Percentiles rank a stretch among this genome's conserved stretches.
Evolutionary conservation across 2,329 filamentous ascomycete species (phyloP).

Genomic region (Cercospora sp.): DNA sequence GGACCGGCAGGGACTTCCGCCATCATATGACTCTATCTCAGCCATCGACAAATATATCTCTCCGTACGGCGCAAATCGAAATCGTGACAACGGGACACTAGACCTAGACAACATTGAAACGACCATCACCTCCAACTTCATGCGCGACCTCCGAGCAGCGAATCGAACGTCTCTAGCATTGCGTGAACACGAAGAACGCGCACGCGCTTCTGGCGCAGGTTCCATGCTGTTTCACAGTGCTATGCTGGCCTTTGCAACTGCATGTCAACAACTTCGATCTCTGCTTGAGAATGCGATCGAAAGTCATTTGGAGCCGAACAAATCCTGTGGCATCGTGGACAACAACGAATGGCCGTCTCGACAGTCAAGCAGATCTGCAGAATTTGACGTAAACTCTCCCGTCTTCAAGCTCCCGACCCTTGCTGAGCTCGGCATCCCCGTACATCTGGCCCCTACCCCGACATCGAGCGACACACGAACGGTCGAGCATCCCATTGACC

Average conservation of each 20-base stretch:
- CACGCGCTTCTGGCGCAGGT: not conserved
- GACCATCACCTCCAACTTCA: conserved; percentile 3
- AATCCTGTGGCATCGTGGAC: not conserved
- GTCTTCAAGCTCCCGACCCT: not conserved
- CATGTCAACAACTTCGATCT: not conserved
- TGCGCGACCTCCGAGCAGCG: not conserved
- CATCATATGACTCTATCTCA: conserved; percentile 32
- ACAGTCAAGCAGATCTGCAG: not conserved
- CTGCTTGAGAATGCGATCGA: conserved; percentile 6
- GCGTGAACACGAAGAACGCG: conserved; percentile 4
- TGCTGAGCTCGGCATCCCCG: not conserved
- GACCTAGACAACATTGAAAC: not conserved
- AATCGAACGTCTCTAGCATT: conserved; percentile 9
- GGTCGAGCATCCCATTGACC: not conserved
- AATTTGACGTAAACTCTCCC: not conserved
- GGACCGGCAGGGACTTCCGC: conserved; percentile 25
- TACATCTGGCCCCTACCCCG: not conserved
- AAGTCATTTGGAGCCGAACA: not conserved
- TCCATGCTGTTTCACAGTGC: conserved; percentile 8
- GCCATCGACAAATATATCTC: conserved; percentile 24
- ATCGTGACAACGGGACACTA: conserved; percentile 11
- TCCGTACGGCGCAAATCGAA: conserved; percentile 22
- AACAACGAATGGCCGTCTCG: not conserved
- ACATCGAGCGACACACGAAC: not conserved
- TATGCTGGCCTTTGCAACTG: conserved; percentile 7